Conservation (phyloP, 1,139 yeast genomes). For the Debaryomycetaceae sp. region DNA sequence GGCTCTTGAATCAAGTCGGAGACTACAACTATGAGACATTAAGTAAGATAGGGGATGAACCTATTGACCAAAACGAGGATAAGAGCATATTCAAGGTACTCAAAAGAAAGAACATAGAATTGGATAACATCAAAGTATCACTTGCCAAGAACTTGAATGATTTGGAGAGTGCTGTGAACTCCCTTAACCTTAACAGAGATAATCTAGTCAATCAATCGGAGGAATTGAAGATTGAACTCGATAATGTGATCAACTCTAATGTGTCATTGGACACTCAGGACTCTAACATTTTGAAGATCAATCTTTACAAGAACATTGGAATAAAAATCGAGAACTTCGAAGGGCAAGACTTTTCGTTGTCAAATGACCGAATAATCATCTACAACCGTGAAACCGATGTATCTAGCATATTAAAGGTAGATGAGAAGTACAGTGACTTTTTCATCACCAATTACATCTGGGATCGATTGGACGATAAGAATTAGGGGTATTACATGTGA, state of each 20-base stretch:
- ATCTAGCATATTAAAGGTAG: slow-evolving; percentile 53
- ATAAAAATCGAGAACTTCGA: slow-evolving; percentile 29
- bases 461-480: slow-evolving; percentile 44
- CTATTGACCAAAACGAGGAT: slow-evolving; percentile 5
- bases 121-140: slow-evolving; percentile 50
- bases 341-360: slow-evolving; percentile 7
- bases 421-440: slow-evolving; percentile 57
- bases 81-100: slow-evolving; percentile 26
- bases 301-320: slow-evolving; percentile 44
- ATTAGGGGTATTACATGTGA: neutral
- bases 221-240: slow-evolving; percentile 18
- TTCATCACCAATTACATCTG: slow-evolving; percentile 69
- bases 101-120: slow-evolving; percentile 24
- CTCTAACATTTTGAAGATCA: slow-evolving; percentile 37
- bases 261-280: slow-evolving; percentile 24
- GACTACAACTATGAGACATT: slow-evolving; percentile 13
- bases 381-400: slow-evolving; percentile 47
- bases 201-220: slow-evolving; percentile 32
- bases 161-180: slow-evolving; percentile 49
- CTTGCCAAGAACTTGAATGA: slow-evolving; percentile 58
- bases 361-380: slow-evolving; percentile 35
- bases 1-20: slow-evolving; percentile 18
- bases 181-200: slow-evolving; percentile 41
- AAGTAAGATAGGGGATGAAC: slow-evolving; percentile 7
- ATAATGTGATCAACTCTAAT: slow-evolving; percentile 21